Evolutionary conservation across 202 grass and related monocot species (phyloP), one percentile per base, ranked within the genome.

Genomic region (Carex arenaria): DNA sequence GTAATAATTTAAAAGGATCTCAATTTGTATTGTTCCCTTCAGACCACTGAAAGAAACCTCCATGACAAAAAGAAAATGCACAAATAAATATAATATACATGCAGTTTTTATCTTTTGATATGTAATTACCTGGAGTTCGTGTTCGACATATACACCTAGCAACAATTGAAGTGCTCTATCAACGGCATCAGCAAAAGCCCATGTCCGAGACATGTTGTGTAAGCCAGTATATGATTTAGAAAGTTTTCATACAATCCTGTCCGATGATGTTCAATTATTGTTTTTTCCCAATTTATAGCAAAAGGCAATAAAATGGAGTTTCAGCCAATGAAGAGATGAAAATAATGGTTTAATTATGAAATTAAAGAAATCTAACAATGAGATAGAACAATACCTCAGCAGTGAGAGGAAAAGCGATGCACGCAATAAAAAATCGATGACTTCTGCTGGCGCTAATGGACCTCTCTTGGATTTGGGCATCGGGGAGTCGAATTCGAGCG

Each of bases 401-500:
- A n/a, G n/a, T n/a, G n/a, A n/a, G n/a, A n/a, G n/a, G n/a, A n/a
- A n/a, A n/a, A n/a, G n/a, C n/a, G n/a, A n/a, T n/a, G n/a, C n/a
- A n/a, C n/a, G n/a, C n/a, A n/a, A n/a, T n/a, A n/a, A 42, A 6
- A 42, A 42, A 42, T 42, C 5, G 40, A 84, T 84, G 87, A 62
- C 10, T 34, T 23, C 86, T 28, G 45, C 86, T 85, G 78, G 56
- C 59, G 68, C 72, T 47, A 84, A 87, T 87, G 40, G 87, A 31
- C 17, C 70, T 83, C 30, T 91, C 91, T 5, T 94, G 84, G 2
- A 77, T 7, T 76, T 82, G 26, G 87, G 82, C 22, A 87, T 85
- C 67, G 82, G 55, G 2, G 54, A 19, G 22, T 62, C 23, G 85
- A 36, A 68, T 86, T 90, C 95, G 67, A 98, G 89, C 66, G 82